Evolutionary conservation across 2,329 filamentous ascomycete species (phyloP).

Genomic region (Colletotrichum chlorophyti): DNA sequence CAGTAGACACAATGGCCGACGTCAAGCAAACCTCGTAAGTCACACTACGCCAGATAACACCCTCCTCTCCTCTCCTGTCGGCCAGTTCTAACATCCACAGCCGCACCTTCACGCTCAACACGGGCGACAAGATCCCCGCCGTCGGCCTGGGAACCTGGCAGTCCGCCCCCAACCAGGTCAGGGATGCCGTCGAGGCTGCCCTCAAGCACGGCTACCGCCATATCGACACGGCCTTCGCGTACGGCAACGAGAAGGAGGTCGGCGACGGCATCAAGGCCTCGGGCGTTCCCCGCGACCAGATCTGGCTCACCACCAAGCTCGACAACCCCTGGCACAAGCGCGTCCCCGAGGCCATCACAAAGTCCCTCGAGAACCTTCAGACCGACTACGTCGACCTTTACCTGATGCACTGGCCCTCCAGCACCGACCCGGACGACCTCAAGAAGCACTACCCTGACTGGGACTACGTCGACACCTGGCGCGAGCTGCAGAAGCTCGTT

Average conservation of each 20-base stretch:
- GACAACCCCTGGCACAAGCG: slow-evolving; percentile 81
- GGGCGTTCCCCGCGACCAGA: slow-evolving; percentile 68
- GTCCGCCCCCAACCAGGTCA: slow-evolving; percentile 72
- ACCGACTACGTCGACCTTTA: slow-evolving; percentile 74
- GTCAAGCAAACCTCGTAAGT: slow-evolving; percentile 26
- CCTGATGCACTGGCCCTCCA: slow-evolving; percentile 76
- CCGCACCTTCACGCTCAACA: slow-evolving; percentile 73
- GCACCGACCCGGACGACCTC: slow-evolving; percentile 64
- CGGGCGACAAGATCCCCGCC: slow-evolving; percentile 79
- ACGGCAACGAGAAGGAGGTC: slow-evolving; percentile 77
- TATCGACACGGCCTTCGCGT: slow-evolving; percentile 79
- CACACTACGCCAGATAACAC: not conserved
- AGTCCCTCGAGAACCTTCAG: slow-evolving; percentile 65
- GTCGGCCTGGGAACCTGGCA: slow-evolving; percentile 84
- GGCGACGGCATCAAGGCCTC: slow-evolving; percentile 69
- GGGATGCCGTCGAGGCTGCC: slow-evolving; percentile 73
- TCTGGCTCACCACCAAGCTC: slow-evolving; percentile 83
- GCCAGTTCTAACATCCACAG: slow-evolving; percentile 35
- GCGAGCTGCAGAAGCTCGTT: slow-evolving; percentile 73
- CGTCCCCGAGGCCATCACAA: slow-evolving; percentile 66
- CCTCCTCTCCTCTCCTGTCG: not conserved
- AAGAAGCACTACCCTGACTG: slow-evolving; percentile 78
- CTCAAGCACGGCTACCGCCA: slow-evolving; percentile 75
- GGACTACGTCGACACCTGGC: slow-evolving; percentile 83
- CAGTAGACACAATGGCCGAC: slow-evolving; percentile 10